Evolutionary conservation across 257 asterid genomes (phyloP).

Genomic region (Penstemon barbatus): DNA sequence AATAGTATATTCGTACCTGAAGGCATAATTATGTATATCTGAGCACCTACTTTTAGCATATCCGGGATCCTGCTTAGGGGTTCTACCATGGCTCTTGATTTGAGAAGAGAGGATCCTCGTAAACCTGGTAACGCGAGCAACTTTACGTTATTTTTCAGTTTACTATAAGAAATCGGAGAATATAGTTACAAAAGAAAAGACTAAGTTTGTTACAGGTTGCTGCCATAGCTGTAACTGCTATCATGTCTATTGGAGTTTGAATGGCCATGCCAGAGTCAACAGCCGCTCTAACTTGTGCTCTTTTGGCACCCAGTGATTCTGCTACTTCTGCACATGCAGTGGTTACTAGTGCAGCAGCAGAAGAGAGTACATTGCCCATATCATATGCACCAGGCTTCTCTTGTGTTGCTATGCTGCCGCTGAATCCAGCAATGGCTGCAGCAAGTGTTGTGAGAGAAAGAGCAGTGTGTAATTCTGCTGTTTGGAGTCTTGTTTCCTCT

Average conservation of each 20-base stretch:
- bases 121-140: constrained; percentile 41
- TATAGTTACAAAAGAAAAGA: neutral
- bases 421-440: constrained; percentile 66
- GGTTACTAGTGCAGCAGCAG: constrained; percentile 64
- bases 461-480: constrained; percentile 59
- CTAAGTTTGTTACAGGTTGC: constrained; percentile 51
- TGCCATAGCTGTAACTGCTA: constrained; percentile 61
- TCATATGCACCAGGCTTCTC: constrained; percentile 29
- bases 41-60: constrained; percentile 44
- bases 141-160: neutral
- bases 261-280: constrained; percentile 64
- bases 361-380: constrained; percentile 45
- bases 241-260: constrained; percentile 60
- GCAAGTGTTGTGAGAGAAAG: constrained; percentile 73
- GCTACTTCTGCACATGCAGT: constrained; percentile 71
- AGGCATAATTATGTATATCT: constrained; percentile 54
- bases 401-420: constrained; percentile 32
- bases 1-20: constrained; percentile 37
- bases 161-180: constrained; percentile 9
- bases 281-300: constrained; percentile 53
- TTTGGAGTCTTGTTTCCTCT: constrained; percentile 53
- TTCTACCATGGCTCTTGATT: constrained; percentile 49
- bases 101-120: constrained; percentile 58
- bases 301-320: constrained; percentile 56
- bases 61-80: constrained; percentile 41